These are phyloP conservation scores for Teunomyces pallodes DNA, from an alignment of 805 yeast species.

Conservation along the genomic window DNA sequence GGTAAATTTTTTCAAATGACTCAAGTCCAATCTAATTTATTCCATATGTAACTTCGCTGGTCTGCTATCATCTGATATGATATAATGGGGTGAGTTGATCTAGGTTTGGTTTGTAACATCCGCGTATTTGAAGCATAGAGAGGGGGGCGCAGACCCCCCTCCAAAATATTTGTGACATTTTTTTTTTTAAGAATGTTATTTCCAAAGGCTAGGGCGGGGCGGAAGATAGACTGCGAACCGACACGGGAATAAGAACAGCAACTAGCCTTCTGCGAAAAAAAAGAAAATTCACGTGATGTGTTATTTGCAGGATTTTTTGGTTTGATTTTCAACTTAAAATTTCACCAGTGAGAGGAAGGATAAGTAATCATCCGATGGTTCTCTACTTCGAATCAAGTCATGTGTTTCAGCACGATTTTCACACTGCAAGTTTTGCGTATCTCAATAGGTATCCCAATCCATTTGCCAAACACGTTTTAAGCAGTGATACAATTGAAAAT, in stretches of 20 bases:
- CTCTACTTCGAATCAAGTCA: slow-evolving; percentile 57
- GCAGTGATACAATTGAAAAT: slow-evolving; percentile 72
- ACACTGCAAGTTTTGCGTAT: slow-evolving; percentile 72
- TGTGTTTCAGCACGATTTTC: slow-evolving; percentile 61
- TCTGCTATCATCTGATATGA: not conserved
- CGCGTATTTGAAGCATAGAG: not conserved
- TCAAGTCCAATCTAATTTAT: no score
- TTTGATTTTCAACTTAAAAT: not conserved
- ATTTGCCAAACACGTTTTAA: slow-evolving; percentile 77
- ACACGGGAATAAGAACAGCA: no score
- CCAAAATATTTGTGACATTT: not conserved
- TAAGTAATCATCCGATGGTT: slow-evolving; percentile 47
- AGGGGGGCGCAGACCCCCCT: not conserved
- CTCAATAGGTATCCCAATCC: slow-evolving; percentile 68
- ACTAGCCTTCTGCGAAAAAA: no score
- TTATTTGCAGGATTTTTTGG: not conserved
- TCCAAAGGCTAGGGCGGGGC: not conserved
- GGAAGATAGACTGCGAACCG: not conserved
- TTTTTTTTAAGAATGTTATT: not conserved
- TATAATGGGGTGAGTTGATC: not conserved
- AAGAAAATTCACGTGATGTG: not conserved
- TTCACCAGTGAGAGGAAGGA: not conserved
- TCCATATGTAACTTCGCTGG: no score
- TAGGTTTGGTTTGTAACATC: not conserved
- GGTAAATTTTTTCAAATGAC: no score